Evolutionary conservation across 257 asterid species (phyloP).

Genomic region (Cynanchum wilfordii): DNA sequence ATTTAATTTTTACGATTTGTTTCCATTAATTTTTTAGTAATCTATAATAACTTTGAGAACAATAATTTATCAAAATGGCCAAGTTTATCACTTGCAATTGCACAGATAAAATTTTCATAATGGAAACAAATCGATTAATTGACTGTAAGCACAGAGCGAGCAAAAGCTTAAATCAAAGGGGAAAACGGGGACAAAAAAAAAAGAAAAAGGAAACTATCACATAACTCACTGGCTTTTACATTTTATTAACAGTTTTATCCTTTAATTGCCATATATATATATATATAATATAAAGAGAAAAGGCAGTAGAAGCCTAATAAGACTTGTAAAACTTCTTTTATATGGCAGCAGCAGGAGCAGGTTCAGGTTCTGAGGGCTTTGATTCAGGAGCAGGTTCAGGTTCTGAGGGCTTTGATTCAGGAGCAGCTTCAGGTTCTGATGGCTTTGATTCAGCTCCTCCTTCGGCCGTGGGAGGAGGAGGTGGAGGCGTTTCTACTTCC

Average conservation of each 20-base stretch:
- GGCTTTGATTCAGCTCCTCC: slow-evolving; percentile 16
- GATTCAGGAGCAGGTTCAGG: slow-evolving; percentile 31
- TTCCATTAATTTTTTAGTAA: no score
- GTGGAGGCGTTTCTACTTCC: slow-evolving; percentile 39
- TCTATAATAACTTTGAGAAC: no score
- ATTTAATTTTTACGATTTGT: no score
- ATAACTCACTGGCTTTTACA: background rate
- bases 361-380: slow-evolving; percentile 27
- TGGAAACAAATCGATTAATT: no score
- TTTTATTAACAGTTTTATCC: slow-evolving; percentile 10
- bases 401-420: slow-evolving; percentile 24
- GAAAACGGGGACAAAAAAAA: background rate
- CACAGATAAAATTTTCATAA: no score
- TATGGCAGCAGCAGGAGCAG: slow-evolving; percentile 19
- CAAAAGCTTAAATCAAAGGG: no score
- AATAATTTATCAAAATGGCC: no score
- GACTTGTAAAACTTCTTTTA: slow-evolving; percentile 15
- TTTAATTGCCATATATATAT: background rate
- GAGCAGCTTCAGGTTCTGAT: background rate
- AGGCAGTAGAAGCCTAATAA: background rate
- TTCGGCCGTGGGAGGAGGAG: background rate
- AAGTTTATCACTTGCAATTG: no score
- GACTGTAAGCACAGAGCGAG: no score
- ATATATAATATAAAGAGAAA: background rate
- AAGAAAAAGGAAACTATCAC: background rate